phyloP scores from a whole-genome alignment of 768 basidiomycete genomes.

The Hygrophorus pudorinus region DNA sequence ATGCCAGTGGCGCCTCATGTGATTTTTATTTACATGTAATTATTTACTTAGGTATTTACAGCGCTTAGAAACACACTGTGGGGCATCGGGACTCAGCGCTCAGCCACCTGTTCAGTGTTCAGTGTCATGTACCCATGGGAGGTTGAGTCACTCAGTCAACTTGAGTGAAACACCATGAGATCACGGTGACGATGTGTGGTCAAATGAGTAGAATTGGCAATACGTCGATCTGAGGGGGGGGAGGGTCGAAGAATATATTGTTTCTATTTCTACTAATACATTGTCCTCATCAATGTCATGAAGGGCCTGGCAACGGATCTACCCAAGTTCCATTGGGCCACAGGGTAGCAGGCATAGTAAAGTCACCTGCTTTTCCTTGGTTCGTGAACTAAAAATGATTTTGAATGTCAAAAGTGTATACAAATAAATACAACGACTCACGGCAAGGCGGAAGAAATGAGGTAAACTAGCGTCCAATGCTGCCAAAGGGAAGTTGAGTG shows the following conservation, averaged over 20 bases:
- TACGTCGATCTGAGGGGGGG: too few relatives aligned
- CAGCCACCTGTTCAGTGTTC: too few relatives aligned
- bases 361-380: slow-evolving; percentile 50
- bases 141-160: too few relatives aligned
- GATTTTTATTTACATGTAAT: too few relatives aligned
- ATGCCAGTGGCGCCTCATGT: too few relatives aligned
- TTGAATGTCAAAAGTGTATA: slow-evolving; percentile 2
- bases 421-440: slow-evolving; percentile 28
- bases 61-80: too few relatives aligned
- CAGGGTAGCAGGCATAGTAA: slow-evolving; percentile 67
- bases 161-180: too few relatives aligned
- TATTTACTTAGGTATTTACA: too few relatives aligned
- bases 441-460: slow-evolving; percentile 75
- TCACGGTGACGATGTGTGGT: too few relatives aligned
- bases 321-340: slow-evolving; percentile 80
- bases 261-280: background rate
- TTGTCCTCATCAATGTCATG: slow-evolving; percentile 16
- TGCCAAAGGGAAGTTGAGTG: slow-evolving; percentile 62
- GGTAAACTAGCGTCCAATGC: slow-evolving; percentile 49
- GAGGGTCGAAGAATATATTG: background rate
- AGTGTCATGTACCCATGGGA: too few relatives aligned
- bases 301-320: slow-evolving; percentile 61
- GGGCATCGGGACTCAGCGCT: too few relatives aligned
- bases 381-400: slow-evolving; percentile 34
- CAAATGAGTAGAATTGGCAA: background rate